A percentile compares a stretch with the other conserved stretches of the same genome.
Evolutionary conservation across 495 filamentous ascomycete species (phyloP).

Genomic region (Aspergillus sclerotioniger): DNA sequence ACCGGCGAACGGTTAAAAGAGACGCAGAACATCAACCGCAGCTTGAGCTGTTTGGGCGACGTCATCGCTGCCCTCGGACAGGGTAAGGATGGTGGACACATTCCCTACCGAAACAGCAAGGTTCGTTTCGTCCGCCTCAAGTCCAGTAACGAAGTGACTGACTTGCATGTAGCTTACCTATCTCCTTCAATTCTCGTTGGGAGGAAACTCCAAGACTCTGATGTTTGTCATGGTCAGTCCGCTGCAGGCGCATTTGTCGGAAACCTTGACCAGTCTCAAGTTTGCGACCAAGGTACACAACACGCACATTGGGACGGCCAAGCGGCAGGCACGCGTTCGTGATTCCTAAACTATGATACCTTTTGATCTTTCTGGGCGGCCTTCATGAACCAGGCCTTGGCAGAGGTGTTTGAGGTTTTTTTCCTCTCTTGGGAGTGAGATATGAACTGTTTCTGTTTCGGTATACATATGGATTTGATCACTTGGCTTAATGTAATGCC

Average conservation of each 20-base stretch:
- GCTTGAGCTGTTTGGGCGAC: constrained; percentile 86
- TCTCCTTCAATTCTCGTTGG: constrained; percentile 89
- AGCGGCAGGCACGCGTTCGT: constrained; percentile 65
- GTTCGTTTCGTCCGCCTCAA: constrained; percentile 33
- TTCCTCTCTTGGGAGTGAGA: not conserved
- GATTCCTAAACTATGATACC: constrained; percentile 37
- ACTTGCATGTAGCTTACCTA: constrained; percentile 70
- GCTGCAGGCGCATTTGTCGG: constrained; percentile 82
- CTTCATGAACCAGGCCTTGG: constrained; percentile 36
- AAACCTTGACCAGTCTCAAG: constrained; percentile 92
- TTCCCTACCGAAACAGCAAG: constrained; percentile 96
- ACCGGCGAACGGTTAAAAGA: constrained; percentile 86
- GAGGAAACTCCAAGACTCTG: constrained; percentile 93
- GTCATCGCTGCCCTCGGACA: constrained; percentile 89
- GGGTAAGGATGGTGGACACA: constrained; percentile 79
- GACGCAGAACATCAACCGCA: constrained; percentile 96
- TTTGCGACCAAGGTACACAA: constrained; percentile 96
- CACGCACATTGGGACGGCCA: constrained; percentile 85
- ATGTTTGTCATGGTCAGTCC: constrained; percentile 99
- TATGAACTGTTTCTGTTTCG: not conserved
- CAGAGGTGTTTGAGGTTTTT: constrained; percentile 1
- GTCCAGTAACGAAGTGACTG: constrained; percentile 8
- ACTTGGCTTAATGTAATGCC: too few relatives aligned
- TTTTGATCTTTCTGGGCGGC: constrained; percentile 24
- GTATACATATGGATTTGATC: not conserved